Evolutionary conservation across 2,329 filamentous ascomycete species (phyloP), one percentile per base, ranked within the genome.

Genomic region (Domatiomyces globalis): DNA sequence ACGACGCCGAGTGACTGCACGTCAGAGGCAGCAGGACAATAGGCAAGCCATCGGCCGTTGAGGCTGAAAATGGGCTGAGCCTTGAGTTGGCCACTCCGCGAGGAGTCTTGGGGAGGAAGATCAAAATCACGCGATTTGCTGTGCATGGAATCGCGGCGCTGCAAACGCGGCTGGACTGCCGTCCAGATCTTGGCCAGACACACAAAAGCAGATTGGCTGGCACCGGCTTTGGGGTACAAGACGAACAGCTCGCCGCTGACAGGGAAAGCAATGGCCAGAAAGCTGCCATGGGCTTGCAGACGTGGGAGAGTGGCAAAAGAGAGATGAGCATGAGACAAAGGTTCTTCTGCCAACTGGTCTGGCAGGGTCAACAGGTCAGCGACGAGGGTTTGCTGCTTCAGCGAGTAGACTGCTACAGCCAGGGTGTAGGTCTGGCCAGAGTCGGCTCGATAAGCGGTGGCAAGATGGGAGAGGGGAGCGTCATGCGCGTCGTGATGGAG

Each of bases 111-210:
- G 42, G 67, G 67, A 51, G 67, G 66, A 25, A 66, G 67, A 53
- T 71, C 69, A 9, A 66, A 63, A 52, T 71, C 71, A 15, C 70
- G 70, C 20, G 70, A 71, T 50, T 62, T 68, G 10, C 69, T 71
- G 18, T 72, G 73, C 10, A 66, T 66, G 10, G 72, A 74, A 51
- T 71, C 69, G 52, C 71, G 66, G 46, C 71, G 65, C 25, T 61
- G 56, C 49, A 70, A 64, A 44, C 63, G 64, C 12, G 65, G 77
- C 63, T 92, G 86, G 25, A 95, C 72, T 45, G 81, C 83, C 0
- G 92, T 95, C 92, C 92, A 98, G 17, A 94, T 71, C 69, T 98
- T 98, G 18, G 84, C 89, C 51, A 92, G 73, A 61, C 88, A 95
- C 53, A 73, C 71, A 62, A 80, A 83, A 12, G 56, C 54, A 29